Conservation (phyloP, 2,329 filamentous ascomycete genomes). For the Penicillium sp. region DNA sequence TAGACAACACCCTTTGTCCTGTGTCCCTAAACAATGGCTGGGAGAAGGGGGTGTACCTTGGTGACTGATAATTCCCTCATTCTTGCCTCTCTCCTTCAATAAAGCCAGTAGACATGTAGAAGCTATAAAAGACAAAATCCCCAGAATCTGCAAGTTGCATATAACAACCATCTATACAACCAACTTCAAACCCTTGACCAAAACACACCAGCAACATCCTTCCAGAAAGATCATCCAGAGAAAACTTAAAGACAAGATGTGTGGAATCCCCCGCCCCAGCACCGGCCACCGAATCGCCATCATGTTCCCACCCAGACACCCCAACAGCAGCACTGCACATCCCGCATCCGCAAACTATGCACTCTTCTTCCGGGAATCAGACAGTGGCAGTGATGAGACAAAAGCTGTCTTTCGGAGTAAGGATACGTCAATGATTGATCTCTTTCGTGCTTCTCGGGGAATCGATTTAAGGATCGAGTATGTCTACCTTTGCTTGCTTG, state of each 20-base stretch:
- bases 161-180: neutral
- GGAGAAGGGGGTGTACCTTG: conserved; percentile 7
- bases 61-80: conserved; percentile 17
- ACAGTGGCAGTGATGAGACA: conserved; percentile 16
- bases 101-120: neutral
- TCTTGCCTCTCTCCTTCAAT: conserved; percentile 1
- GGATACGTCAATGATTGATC: conserved; percentile 27
- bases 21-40: neutral
- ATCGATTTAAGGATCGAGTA: conserved; percentile 43
- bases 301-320: conserved; percentile 32
- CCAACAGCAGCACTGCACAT: conserved; percentile 34
- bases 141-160: neutral
- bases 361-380: conserved; percentile 35
- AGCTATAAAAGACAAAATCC: neutral
- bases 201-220: neutral
- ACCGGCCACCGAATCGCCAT: conserved; percentile 43
- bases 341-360: conserved; percentile 29
- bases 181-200: neutral
- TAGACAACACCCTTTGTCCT: neutral
- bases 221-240: neutral
- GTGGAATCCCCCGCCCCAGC: conserved; percentile 56
- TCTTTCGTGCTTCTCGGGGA: conserved; percentile 25
- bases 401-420: conserved; percentile 35
- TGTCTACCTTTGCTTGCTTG: conserved; percentile 6
- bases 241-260: conserved; percentile 35